These are phyloP conservation scores for Citrullus mucosospermus DNA, from an alignment of 306 rosid species.

Conservation along the genomic window DNA sequence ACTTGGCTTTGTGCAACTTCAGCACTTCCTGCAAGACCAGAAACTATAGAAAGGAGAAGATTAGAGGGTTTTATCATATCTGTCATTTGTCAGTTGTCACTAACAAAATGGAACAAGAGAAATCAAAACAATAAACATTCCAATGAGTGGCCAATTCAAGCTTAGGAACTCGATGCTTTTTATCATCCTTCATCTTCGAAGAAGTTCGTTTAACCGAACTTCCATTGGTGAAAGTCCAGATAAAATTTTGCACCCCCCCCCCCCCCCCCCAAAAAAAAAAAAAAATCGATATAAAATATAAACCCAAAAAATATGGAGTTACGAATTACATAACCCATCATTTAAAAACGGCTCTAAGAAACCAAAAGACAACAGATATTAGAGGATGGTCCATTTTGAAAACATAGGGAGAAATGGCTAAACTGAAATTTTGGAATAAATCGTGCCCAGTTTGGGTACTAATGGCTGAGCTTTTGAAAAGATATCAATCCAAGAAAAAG, in stretches of 20 bases:
- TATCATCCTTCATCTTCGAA: background rate
- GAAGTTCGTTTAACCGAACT: background rate
- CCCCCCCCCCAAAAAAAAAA: too few relatives aligned
- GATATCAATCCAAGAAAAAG: background rate
- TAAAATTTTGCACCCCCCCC: too few relatives aligned
- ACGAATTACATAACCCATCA: background rate
- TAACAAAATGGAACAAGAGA: background rate
- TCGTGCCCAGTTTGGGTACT: background rate
- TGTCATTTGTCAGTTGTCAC: background rate
- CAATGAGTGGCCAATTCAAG: background rate
- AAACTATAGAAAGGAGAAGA: slow-evolving; percentile 26
- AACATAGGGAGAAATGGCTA: background rate
- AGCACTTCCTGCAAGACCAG: slow-evolving; percentile 48
- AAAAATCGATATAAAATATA: background rate
- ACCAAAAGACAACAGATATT: background rate
- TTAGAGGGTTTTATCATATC: background rate
- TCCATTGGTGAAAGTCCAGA: background rate
- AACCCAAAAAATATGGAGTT: background rate
- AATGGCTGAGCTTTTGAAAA: background rate
- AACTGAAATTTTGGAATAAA: background rate
- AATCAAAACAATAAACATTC: background rate
- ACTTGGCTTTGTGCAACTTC: slow-evolving; percentile 59
- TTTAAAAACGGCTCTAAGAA: background rate
- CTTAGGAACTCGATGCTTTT: background rate
- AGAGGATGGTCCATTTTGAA: background rate